Conservation (phyloP, 1,139 yeast genomes). For the Yamadazyma buinensis region DNA sequence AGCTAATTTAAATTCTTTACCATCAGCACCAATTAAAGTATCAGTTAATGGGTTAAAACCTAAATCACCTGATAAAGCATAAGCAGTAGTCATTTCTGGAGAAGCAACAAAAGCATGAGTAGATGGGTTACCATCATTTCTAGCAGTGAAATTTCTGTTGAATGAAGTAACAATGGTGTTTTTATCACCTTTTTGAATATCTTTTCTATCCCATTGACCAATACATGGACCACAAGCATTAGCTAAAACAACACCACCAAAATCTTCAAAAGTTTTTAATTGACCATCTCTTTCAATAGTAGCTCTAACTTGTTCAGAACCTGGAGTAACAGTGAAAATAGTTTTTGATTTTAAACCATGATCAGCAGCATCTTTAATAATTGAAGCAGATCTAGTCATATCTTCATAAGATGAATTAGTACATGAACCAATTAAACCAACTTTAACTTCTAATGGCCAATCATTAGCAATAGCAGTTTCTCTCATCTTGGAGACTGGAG, state of each 20-base stretch:
- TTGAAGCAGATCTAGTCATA: constrained; percentile 90
- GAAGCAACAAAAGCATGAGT: constrained; percentile 98
- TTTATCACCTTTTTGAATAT: constrained; percentile 95
- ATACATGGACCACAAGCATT: constrained; percentile 99
- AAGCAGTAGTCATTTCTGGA: constrained; percentile 96
- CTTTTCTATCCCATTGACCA: constrained; percentile 99
- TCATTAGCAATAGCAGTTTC: constrained; percentile 57
- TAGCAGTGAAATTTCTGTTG: constrained; percentile 98
- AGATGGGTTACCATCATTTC: constrained; percentile 99
- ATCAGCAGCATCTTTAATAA: constrained; percentile 77
- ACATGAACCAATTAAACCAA: constrained; percentile 96
- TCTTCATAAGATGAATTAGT: constrained; percentile 97
- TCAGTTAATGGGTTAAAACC: constrained; percentile 98
- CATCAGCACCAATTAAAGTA: constrained; percentile 87
- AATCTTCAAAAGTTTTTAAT: constrained; percentile 70
- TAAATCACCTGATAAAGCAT: constrained; percentile 95
- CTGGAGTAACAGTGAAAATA: constrained; percentile 94
- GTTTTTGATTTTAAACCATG: constrained; percentile 90
- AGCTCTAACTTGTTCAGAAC: constrained; percentile 98
- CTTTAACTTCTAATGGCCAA: constrained; percentile 82
- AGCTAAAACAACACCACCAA: constrained; percentile 89
- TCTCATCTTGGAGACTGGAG: constrained; percentile 75
- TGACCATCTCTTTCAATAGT: constrained; percentile 95
- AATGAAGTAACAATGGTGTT: constrained; percentile 97
- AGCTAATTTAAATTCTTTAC: constrained; percentile 90